Evolutionary conservation across 2,329 filamentous ascomycete genomes (phyloP).

Genomic region (Alternaria angustiovoidea): DNA sequence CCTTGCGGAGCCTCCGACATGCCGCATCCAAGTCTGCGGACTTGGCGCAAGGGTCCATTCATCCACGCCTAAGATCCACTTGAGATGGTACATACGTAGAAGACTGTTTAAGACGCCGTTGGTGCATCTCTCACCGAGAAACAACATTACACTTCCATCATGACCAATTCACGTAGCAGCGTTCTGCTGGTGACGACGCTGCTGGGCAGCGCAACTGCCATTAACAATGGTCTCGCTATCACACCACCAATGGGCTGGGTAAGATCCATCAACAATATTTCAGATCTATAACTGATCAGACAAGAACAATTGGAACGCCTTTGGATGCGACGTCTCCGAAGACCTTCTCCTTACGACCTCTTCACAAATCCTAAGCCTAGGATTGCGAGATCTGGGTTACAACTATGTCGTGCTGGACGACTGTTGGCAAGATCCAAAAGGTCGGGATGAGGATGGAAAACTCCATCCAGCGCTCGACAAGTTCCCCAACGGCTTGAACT

Average conservation of each 20-base stretch:
- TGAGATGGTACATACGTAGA: constrained; percentile 2
- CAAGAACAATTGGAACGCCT: constrained; percentile 39
- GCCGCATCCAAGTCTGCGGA: constrained; percentile 12
- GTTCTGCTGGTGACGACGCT: constrained; percentile 21
- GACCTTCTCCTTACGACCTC: constrained; percentile 37
- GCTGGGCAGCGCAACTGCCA: constrained; percentile 26
- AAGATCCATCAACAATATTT: background rate
- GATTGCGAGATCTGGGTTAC: constrained; percentile 41
- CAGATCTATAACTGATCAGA: background rate
- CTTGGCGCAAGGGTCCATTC: constrained; percentile 2
- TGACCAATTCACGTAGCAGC: constrained; percentile 20
- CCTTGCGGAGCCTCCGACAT: constrained; percentile 9
- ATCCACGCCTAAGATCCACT: background rate
- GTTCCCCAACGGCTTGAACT: constrained; percentile 67
- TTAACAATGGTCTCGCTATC: constrained; percentile 35
- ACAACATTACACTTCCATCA: constrained; percentile 1
- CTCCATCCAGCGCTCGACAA: constrained; percentile 58
- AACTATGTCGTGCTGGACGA: constrained; percentile 68
- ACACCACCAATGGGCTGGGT: constrained; percentile 38
- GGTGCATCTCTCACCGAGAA: background rate
- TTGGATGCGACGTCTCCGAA: constrained; percentile 40
- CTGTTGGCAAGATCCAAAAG: constrained; percentile 61
- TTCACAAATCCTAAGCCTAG: constrained; percentile 31
- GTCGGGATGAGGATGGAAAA: constrained; percentile 53
- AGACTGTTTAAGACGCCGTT: constrained; percentile 7